Percentiles rank a stretch among this genome's conserved stretches.
phyloP scores from a whole-genome alignment of 2,329 filamentous ascomycete genomes.

The Sclerotinia glacialis region DNA sequence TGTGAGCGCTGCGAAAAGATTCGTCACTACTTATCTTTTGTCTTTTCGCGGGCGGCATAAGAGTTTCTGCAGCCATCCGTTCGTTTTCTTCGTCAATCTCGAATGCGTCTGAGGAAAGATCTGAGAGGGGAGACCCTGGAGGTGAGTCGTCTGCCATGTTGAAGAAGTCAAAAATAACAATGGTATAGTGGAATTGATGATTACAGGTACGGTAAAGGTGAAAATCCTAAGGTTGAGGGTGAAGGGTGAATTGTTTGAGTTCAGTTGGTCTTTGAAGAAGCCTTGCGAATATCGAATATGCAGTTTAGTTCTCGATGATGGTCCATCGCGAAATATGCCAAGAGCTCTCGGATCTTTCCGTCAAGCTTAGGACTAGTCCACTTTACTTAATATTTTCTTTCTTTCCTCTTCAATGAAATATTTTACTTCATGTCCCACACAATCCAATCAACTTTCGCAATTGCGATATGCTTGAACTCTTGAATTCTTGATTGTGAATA shows the following conservation, averaged over 20 bases:
- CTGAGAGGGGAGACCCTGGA: constrained; percentile 59
- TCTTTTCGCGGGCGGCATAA: constrained; percentile 39
- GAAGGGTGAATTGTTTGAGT: constrained; percentile 1
- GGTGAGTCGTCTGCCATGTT: constrained; percentile 53
- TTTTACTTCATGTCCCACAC: neutral
- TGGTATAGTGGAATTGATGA: neutral
- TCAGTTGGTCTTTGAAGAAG: neutral
- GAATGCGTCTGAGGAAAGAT: constrained; percentile 61
- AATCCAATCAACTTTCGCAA: neutral
- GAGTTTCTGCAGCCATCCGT: constrained; percentile 45
- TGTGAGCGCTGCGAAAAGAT: constrained; percentile 31
- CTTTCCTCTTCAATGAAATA: neutral
- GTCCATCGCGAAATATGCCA: neutral
- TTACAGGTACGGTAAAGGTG: neutral
- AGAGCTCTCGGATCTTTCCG: constrained; percentile 8
- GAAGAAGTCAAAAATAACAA: neutral
- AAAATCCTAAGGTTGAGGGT: neutral
- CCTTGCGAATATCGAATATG: constrained; percentile 9
- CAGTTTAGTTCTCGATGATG: neutral
- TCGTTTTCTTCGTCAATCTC: constrained; percentile 53
- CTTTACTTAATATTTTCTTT: neutral
- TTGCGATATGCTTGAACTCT: neutral
- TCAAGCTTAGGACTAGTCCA: neutral
- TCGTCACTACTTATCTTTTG: constrained; percentile 31
- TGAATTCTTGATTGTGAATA: neutral